Evolutionary conservation across 2,329 filamentous ascomycete species (phyloP).

Genomic region (Boeremia exigua): DNA sequence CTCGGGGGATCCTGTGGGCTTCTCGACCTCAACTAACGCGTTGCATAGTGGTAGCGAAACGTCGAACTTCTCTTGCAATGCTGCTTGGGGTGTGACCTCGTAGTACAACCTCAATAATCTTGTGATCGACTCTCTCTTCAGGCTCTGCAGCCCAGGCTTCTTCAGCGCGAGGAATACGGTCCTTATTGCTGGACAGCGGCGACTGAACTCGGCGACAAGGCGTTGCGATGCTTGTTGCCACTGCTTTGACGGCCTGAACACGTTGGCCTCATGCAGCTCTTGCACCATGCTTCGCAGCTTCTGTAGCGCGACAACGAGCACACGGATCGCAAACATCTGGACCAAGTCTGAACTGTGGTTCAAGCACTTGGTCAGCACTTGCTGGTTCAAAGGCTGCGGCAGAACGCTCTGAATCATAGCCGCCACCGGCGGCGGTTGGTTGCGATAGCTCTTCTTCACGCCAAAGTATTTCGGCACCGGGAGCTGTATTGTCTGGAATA

Average conservation of each 20-base stretch:
- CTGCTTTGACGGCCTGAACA: slow-evolving; percentile 49
- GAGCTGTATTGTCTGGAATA: slow-evolving; percentile 81
- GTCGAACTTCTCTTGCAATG: slow-evolving; percentile 85
- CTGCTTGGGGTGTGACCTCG: slow-evolving; percentile 77
- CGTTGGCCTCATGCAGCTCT: slow-evolving; percentile 62
- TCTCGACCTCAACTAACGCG: slow-evolving; percentile 67
- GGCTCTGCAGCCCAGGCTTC: slow-evolving; percentile 70
- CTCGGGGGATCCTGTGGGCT: slow-evolving; percentile 45
- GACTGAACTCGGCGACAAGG: slow-evolving; percentile 76
- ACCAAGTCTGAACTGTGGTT: slow-evolving; percentile 79
- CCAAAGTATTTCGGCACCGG: slow-evolving; percentile 77
- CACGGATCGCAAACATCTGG: slow-evolving; percentile 81
- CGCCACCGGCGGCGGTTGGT: slow-evolving; percentile 76
- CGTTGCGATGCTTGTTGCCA: slow-evolving; percentile 75
- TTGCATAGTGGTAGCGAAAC: slow-evolving; percentile 78
- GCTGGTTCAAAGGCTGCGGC: slow-evolving; percentile 80
- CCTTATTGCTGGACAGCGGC: slow-evolving; percentile 80
- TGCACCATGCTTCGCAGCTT: slow-evolving; percentile 73
- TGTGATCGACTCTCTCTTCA: slow-evolving; percentile 80
- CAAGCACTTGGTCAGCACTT: slow-evolving; percentile 78
- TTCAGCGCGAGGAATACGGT: slow-evolving; percentile 79
- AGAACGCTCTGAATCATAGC: slow-evolving; percentile 86
- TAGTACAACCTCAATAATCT: slow-evolving; percentile 85
- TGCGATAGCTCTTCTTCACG: slow-evolving; percentile 65
- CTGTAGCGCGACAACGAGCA: slow-evolving; percentile 77